Base-by-base conservation (phyloP, 306 rosid species). In the Dryas drummondii region DNA sequence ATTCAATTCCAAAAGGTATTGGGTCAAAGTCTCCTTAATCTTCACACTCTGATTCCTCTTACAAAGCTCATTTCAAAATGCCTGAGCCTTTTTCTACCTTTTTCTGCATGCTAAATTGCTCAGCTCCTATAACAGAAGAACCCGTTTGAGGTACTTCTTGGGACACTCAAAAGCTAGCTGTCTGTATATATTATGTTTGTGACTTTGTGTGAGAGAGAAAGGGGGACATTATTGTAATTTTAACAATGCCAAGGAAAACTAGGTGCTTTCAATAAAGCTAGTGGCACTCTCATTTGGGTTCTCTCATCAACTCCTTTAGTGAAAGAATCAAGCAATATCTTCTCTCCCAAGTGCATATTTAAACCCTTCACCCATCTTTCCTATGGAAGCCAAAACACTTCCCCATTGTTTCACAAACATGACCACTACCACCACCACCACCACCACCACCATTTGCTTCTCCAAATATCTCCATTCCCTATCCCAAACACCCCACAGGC, bases 401-500 rank as follows among this genome's bases (percentile, higher is more conserved):
- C 59, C 13, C n/a, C 40, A 16, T 70, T 58, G 72, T 55, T 55
- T 49, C 53, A 68, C 73, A 71, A 78, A 50, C 76, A 87, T 87
- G 87, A 82, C 86, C 19, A 66, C 27, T 47, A 22, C 32, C 37
- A 44, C 17, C 62, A 50, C 72, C 60, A 68, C 45, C 14, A 78
- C 63, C 77, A 71, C 53, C 68, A 67, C 41, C 61, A 77, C 72
- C 76, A 60, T 73, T 77, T 87, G 61, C 80, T 76, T 88, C 68
- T 81, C 90, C 41, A 84, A 59, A 16, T 94, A 87, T 79, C 79
- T 94, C 79, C 82, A 83, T 63, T 87, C 94, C 44, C 89, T 94
- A 17, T 78, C 85, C 61, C 98, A 90, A 81, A 94, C 97, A 5
- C 98, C 97, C 12, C 93, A 90, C 26, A 84, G 93, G 60, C 93